phyloP scores from a whole-genome alignment of 768 basidiomycete genomes.

The Xerocomellus amylosporus region DNA sequence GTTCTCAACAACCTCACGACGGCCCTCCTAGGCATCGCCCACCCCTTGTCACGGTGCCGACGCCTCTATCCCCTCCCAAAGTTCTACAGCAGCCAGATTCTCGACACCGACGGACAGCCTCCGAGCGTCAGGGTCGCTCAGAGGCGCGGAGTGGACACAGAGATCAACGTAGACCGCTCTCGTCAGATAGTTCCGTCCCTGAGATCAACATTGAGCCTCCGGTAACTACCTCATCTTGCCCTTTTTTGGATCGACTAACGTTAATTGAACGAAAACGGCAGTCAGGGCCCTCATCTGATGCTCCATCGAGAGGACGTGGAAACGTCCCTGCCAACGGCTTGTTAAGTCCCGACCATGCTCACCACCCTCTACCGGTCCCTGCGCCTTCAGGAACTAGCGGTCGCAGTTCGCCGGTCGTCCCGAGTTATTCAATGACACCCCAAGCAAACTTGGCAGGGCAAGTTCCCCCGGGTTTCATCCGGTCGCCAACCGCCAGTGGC shows the following conservation, averaged over 20 bases:
- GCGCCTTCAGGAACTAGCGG: conserved; percentile 8
- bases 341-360: conserved; percentile 33
- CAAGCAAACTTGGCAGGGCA: conserved; percentile 13
- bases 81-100: conserved; percentile 9
- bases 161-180: conserved; percentile 24
- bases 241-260: conserved; percentile 14
- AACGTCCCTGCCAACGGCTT: conserved; percentile 12
- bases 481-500: background rate
- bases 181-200: conserved; percentile 36
- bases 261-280: conserved; percentile 12
- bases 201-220: conserved; percentile 33
- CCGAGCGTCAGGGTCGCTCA: conserved; percentile 27
- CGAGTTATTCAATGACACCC: conserved; percentile 11
- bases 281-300: conserved; percentile 34
- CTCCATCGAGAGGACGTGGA: conserved; percentile 28
- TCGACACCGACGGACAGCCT: conserved; percentile 19
- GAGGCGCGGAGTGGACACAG: conserved; percentile 15
- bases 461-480: conserved; percentile 10
- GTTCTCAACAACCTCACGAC: conserved; percentile 11
- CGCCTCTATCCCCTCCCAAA: conserved; percentile 27
- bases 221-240: conserved; percentile 18
- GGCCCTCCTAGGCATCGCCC: conserved; percentile 19
- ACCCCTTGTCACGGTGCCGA: conserved; percentile 21
- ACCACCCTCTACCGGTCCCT: conserved; percentile 28
- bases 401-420: conserved; percentile 14